These are phyloP conservation scores for Colletotrichum tropicale DNA, from an alignment of 2,329 filamentous ascomycete genomes.

Conservation along the genomic window DNA sequence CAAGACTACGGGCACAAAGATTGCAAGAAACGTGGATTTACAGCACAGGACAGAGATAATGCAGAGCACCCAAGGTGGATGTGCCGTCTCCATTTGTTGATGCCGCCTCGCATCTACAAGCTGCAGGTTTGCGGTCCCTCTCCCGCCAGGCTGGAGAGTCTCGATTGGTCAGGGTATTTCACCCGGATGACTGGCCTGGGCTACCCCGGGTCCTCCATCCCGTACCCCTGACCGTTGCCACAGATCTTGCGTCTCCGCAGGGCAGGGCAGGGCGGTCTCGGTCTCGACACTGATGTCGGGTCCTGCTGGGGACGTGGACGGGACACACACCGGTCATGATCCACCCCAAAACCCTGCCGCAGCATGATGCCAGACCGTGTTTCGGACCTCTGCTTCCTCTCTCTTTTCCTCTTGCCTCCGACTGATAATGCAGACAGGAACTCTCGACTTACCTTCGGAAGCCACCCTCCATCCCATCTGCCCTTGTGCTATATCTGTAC, in stretches of 20 bases:
- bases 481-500: neutral
- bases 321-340: neutral
- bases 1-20: neutral
- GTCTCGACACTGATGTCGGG: neutral
- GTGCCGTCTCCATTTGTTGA: neutral
- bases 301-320: neutral
- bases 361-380: neutral
- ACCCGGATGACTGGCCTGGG: neutral
- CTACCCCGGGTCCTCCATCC: constrained; percentile 4
- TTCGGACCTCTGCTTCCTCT: neutral
- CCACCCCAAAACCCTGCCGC: neutral
- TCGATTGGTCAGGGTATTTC: neutral
- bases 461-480: neutral
- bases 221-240: neutral
- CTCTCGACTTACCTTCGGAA: neutral
- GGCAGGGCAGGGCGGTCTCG: neutral
- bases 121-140: neutral
- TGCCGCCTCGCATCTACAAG: neutral
- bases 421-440: neutral
- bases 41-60: neutral
- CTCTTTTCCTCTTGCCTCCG: neutral
- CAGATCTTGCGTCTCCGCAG: neutral
- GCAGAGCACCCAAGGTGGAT: neutral
- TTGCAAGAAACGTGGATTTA: neutral
- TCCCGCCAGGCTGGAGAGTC: neutral